Conservation (phyloP, 139 green algal species). For the Closterium sp. region DNA sequence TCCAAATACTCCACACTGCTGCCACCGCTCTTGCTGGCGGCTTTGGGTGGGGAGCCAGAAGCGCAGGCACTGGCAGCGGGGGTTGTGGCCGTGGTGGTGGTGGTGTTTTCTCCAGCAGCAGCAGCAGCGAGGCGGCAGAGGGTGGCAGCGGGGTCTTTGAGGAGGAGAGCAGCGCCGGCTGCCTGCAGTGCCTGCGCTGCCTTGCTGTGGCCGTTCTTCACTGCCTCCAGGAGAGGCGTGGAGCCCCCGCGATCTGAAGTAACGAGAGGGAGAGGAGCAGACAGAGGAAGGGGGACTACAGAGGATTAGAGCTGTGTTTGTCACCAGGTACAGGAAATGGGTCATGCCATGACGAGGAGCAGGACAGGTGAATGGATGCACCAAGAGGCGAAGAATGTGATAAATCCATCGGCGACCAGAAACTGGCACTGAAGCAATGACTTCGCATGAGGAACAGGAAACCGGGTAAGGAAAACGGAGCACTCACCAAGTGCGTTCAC, state of each 20-base stretch:
- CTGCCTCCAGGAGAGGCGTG: slow-evolving; percentile 6
- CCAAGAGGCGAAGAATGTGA: too few species aligned
- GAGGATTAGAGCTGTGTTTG: too few species aligned
- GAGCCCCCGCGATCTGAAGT: background rate
- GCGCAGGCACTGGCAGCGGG: background rate
- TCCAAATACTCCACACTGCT: background rate
- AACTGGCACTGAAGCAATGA: too few species aligned
- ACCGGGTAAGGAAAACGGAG: too few species aligned
- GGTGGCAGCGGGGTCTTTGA: background rate
- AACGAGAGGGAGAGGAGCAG: background rate
- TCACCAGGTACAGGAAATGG: too few species aligned
- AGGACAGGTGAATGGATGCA: too few species aligned
- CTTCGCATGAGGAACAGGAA: too few species aligned
- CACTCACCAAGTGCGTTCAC: too few species aligned
- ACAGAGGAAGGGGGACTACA: too few species aligned
- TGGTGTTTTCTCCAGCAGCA: background rate
- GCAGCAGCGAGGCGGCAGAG: background rate
- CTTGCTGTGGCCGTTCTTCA: background rate
- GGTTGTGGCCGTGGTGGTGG: background rate
- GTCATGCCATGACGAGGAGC: too few species aligned
- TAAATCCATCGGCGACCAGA: too few species aligned
- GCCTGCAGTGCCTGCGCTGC: background rate
- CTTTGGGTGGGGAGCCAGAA: background rate
- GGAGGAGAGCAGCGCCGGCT: background rate
- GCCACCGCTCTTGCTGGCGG: background rate